Conservation (phyloP, 2,329 filamentous ascomycete genomes). For the Aschersonia sp. region DNA sequence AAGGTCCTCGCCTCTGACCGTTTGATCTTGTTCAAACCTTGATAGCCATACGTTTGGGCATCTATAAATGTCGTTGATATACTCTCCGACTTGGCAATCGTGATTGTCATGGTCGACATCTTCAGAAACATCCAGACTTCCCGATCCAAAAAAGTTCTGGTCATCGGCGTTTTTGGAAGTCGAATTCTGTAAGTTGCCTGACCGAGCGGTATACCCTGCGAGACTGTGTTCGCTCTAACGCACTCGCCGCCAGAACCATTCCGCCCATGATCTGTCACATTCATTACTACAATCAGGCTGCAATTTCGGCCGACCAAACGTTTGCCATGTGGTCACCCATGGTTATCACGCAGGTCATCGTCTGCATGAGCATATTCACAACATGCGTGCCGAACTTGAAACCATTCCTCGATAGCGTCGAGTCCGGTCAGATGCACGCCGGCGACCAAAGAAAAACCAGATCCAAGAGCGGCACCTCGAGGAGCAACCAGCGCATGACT, state of each 20-base stretch:
- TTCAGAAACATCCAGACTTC: slow-evolving; percentile 14
- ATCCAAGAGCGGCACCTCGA: slow-evolving; percentile 4
- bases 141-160: slow-evolving; percentile 11
- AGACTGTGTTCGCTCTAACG: not conserved
- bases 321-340: slow-evolving; percentile 9
- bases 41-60: slow-evolving; percentile 9
- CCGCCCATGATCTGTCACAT: slow-evolving; percentile 9
- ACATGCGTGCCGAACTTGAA: slow-evolving; percentile 10
- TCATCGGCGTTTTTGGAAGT: slow-evolving; percentile 15
- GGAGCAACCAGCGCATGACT: slow-evolving; percentile 1
- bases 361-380: slow-evolving; percentile 9
- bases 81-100: slow-evolving; percentile 12
- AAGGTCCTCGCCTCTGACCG: slow-evolving; percentile 5
- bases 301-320: slow-evolving; percentile 5
- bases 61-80: slow-evolving; percentile 15
- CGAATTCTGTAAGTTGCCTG: slow-evolving; percentile 12
- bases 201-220: not conserved
- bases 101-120: slow-evolving; percentile 13
- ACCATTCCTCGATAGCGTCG: slow-evolving; percentile 9
- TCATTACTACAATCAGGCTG: slow-evolving; percentile 5
- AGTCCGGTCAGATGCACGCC: slow-evolving; percentile 9
- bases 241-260: slow-evolving; percentile 5
- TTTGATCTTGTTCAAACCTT: not conserved
- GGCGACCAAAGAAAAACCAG: slow-evolving; percentile 6
- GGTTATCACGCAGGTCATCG: slow-evolving; percentile 8